Conservation (phyloP, 2,329 filamentous ascomycete species). For the Fonsecaea monophora region DNA sequence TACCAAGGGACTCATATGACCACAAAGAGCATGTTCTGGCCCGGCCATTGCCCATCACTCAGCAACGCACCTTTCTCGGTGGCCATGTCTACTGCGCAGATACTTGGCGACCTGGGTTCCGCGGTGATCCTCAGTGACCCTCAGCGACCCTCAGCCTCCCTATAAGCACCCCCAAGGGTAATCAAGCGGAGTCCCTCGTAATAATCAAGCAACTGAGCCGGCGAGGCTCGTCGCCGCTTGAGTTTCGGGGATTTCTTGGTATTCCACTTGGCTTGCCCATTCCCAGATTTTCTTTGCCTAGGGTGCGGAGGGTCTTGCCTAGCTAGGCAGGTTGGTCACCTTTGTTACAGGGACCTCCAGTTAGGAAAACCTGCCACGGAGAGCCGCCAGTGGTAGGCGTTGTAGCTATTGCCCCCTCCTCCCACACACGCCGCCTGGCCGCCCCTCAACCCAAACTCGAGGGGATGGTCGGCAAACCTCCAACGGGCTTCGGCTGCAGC, state of each 20-base stretch:
- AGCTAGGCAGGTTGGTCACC: background rate
- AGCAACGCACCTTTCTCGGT: background rate
- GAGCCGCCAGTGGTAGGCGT: conserved; percentile 14
- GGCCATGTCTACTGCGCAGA: background rate
- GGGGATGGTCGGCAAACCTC: background rate
- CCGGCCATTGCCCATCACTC: background rate
- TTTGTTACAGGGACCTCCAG: background rate
- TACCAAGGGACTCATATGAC: too few species aligned
- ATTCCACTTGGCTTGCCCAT: background rate
- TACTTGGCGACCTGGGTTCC: background rate
- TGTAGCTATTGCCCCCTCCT: too few species aligned
- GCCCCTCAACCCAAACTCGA: background rate
- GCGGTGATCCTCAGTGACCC: background rate
- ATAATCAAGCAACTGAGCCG: background rate
- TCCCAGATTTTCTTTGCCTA: background rate
- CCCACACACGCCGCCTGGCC: too few species aligned
- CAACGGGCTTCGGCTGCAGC: conserved; percentile 5
- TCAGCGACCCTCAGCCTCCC: background rate
- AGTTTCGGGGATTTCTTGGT: conserved; percentile 3
- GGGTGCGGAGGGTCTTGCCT: background rate
- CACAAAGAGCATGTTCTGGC: background rate
- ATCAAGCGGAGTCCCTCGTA: background rate
- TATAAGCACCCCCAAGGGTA: background rate
- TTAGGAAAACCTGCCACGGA: conserved; percentile 13
- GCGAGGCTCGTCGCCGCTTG: conserved; percentile 4